Evolutionary conservation across 106 monocot genomes (phyloP).

Genomic region (Agapanthus africanus): DNA sequence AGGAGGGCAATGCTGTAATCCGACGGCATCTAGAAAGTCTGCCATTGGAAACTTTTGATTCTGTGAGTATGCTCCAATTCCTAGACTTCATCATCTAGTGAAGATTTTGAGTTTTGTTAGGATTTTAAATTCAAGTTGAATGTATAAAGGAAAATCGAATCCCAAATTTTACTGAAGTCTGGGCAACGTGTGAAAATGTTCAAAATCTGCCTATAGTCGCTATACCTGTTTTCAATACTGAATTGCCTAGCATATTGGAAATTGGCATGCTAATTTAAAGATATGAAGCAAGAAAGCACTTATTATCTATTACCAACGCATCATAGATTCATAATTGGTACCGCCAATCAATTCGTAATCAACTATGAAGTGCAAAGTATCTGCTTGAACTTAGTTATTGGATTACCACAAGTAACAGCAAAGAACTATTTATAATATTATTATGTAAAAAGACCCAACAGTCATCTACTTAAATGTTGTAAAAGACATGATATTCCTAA

Average conservation of each 20-base stretch:
- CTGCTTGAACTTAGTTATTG: not conserved
- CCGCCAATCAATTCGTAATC: too few relatives aligned
- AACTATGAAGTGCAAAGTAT: not conserved
- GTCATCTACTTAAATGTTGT: too few relatives aligned
- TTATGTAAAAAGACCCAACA: too few relatives aligned
- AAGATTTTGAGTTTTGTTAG: conserved; percentile 1
- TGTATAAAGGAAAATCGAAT: not conserved
- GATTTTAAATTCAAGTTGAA: not conserved
- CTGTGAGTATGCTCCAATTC: conserved; percentile 46
- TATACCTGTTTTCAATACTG: not conserved
- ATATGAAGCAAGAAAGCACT: too few relatives aligned
- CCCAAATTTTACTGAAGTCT: not conserved
- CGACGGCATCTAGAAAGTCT: conserved; percentile 74
- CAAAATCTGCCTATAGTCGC: not conserved
- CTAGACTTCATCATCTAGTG: not conserved
- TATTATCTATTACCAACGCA: too few relatives aligned
- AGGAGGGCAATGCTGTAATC: conserved; percentile 89
- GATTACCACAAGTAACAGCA: too few relatives aligned
- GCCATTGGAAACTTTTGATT: conserved; percentile 91
- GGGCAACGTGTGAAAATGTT: not conserved
- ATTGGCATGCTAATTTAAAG: not conserved
- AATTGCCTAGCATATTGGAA: not conserved
- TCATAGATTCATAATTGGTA: too few relatives aligned
- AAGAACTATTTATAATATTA: too few relatives aligned
- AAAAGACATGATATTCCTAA: too few relatives aligned